Conservation (phyloP, 129 eudicot species). For the Smallanthus sonchifolius region DNA sequence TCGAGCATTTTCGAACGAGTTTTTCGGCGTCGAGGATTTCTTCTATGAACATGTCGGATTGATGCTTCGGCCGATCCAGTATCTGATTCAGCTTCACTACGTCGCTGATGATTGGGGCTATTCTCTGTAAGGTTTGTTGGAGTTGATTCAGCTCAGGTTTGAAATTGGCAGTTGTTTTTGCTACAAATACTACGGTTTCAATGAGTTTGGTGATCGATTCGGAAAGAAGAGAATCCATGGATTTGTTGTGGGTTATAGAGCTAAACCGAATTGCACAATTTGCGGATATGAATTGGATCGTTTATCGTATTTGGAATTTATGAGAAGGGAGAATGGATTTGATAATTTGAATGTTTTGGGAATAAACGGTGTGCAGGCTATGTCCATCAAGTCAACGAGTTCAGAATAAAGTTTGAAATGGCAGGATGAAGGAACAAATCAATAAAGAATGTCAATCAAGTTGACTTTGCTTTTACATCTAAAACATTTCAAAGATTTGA, state of each 20-base stretch:
- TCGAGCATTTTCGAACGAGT: slow-evolving; percentile 16
- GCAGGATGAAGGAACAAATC: too few species aligned
- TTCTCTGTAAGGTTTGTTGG: not conserved
- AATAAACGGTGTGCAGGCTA: too few species aligned
- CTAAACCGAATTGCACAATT: not conserved
- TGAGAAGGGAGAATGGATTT: not conserved
- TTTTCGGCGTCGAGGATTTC: slow-evolving; percentile 18
- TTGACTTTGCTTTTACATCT: too few species aligned
- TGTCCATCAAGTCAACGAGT: too few species aligned
- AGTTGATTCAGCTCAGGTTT: slow-evolving; percentile 12
- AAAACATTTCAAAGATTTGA: too few species aligned
- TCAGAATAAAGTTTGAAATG: too few species aligned
- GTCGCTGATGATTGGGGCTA: slow-evolving; percentile 4
- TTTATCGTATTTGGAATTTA: too few species aligned
- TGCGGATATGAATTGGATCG: not conserved
- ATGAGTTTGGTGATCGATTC: slow-evolving; percentile 10
- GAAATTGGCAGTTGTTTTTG: slow-evolving; percentile 10
- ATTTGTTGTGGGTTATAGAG: not conserved
- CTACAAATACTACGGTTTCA: not conserved
- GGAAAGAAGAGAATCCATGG: not conserved
- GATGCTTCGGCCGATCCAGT: not conserved
- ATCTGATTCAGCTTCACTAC: not conserved
- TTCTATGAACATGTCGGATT: not conserved
- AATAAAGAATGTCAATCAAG: too few species aligned
- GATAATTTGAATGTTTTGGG: not conserved